These are phyloP conservation scores for Chalciporus piperatoides DNA, from an alignment of 1,284 basidiomycete species.

Conservation along the genomic window DNA sequence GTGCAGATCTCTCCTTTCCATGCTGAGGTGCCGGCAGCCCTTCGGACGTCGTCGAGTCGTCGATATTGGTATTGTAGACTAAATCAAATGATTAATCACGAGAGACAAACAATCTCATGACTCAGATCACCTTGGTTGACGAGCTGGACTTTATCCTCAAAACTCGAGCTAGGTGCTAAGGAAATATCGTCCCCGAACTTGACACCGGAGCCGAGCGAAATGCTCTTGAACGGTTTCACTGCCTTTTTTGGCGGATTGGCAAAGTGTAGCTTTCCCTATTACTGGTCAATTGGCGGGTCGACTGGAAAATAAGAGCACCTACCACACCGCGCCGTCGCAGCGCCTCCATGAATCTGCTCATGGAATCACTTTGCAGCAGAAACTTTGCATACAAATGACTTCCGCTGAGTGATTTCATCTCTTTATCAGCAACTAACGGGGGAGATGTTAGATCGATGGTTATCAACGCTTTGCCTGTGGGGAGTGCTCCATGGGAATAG, in stretches of 20 bases:
- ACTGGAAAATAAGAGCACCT: conserved; percentile 8
- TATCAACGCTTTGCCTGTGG: conserved; percentile 30
- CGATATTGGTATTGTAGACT: conserved; percentile 31
- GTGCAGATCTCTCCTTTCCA: not conserved
- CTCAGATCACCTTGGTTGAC: conserved; percentile 26
- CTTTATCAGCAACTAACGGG: conserved; percentile 38
- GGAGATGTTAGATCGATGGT: conserved; percentile 35
- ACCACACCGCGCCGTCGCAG: conserved; percentile 45
- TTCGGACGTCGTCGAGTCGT: conserved; percentile 13
- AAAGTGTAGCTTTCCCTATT: conserved; percentile 30
- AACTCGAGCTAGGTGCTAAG: conserved; percentile 22
- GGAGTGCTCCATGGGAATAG: conserved; percentile 23
- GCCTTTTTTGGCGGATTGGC: conserved; percentile 15
- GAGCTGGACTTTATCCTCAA: conserved; percentile 34
- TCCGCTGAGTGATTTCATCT: conserved; percentile 23
- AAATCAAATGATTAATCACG: not conserved
- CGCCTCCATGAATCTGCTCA: conserved; percentile 39
- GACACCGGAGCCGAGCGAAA: conserved; percentile 31
- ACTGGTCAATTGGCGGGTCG: conserved; percentile 7
- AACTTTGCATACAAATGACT: conserved; percentile 36
- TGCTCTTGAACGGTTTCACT: conserved; percentile 18
- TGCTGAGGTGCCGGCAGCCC: not conserved
- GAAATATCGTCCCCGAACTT: conserved; percentile 26
- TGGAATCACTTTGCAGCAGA: conserved; percentile 31
- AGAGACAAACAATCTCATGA: not conserved